A percentile compares a stretch with the other conserved stretches of the same genome.
Evolutionary conservation across 2,329 filamentous ascomycete genomes (phyloP).

Genomic region (Uncinocarpus reesii): DNA sequence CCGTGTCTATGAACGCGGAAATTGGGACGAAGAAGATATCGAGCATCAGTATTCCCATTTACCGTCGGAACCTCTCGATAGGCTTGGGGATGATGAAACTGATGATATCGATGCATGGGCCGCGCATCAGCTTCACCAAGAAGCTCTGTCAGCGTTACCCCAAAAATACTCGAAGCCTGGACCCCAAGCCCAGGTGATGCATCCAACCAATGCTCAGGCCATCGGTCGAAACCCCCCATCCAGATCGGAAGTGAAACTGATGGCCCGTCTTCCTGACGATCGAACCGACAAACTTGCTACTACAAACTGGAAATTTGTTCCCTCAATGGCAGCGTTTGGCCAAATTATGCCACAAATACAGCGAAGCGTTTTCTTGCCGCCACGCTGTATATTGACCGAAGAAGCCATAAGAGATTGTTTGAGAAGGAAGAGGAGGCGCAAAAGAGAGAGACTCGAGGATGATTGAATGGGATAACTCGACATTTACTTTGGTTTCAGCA

Average conservation of each 20-base stretch:
- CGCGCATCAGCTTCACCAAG: slow-evolving; percentile 64
- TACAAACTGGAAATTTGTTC: slow-evolving; percentile 60
- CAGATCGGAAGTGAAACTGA: not conserved
- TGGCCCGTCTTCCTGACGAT: slow-evolving; percentile 6
- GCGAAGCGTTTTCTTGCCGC: slow-evolving; percentile 64
- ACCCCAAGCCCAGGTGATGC: not conserved
- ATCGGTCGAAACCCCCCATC: not conserved
- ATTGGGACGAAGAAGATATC: slow-evolving; percentile 11
- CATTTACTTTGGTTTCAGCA: too few species aligned
- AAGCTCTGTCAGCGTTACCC: slow-evolving; percentile 39
- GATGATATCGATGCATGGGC: slow-evolving; percentile 61
- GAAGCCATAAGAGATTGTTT: slow-evolving; percentile 35
- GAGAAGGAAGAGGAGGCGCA: slow-evolving; percentile 30
- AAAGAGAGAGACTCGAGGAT: slow-evolving; percentile 23
- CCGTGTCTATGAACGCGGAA: slow-evolving; percentile 17
- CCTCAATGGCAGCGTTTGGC: slow-evolving; percentile 68
- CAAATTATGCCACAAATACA: slow-evolving; percentile 63
- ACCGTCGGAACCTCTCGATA: not conserved
- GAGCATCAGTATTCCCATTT: slow-evolving; percentile 10
- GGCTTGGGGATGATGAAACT: slow-evolving; percentile 31
- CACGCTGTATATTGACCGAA: slow-evolving; percentile 46
- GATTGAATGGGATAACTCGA: too few species aligned
- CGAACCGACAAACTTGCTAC: slow-evolving; percentile 62
- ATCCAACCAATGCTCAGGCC: not conserved
- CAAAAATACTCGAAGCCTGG: not conserved